Evolutionary conservation across 371 early-diverging fungal genomes (phyloP).

Genomic region (Conidiobolus incongruus): DNA sequence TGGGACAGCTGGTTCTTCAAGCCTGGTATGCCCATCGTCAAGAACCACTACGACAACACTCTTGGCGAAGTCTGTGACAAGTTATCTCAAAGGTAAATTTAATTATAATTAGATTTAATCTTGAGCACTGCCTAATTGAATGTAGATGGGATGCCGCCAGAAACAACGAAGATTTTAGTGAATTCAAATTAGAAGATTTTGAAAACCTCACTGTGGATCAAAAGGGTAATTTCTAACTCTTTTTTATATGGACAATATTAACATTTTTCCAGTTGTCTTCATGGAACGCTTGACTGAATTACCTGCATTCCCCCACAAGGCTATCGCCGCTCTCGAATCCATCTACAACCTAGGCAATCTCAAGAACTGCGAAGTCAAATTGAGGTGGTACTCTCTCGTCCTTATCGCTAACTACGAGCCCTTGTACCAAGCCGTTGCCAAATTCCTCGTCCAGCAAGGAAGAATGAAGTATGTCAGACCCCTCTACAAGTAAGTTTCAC

Average conservation of each 20-base stretch:
- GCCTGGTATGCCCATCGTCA: constrained; percentile 75
- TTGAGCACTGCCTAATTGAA: neutral
- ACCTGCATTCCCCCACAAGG: constrained; percentile 31
- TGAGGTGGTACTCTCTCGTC: constrained; percentile 70
- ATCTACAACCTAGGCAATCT: constrained; percentile 40
- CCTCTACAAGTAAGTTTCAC: constrained; percentile 27
- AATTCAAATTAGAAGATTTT: constrained; percentile 33
- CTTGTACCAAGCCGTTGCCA: constrained; percentile 46
- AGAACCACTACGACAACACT: constrained; percentile 61
- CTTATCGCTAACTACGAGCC: constrained; percentile 50
- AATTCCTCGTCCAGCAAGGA: constrained; percentile 69
- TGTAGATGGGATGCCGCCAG: constrained; percentile 38
- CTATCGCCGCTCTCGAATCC: constrained; percentile 42
- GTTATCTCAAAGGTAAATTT: constrained; percentile 14
- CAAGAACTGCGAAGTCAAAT: constrained; percentile 67
- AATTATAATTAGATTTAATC: neutral
- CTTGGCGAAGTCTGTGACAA: constrained; percentile 61
- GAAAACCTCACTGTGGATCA: constrained; percentile 42
- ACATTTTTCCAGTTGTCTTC: constrained; percentile 33
- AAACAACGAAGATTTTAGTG: constrained; percentile 14
- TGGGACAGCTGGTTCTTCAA: constrained; percentile 77
- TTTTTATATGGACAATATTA: neutral
- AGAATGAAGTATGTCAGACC: constrained; percentile 89
- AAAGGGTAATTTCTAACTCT: constrained; percentile 21
- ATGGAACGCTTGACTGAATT: constrained; percentile 51